Percentiles rank a stretch among this genome's conserved stretches.
Conservation (phyloP, 768 basidiomycete genomes). For the Amanita brunnescens region DNA sequence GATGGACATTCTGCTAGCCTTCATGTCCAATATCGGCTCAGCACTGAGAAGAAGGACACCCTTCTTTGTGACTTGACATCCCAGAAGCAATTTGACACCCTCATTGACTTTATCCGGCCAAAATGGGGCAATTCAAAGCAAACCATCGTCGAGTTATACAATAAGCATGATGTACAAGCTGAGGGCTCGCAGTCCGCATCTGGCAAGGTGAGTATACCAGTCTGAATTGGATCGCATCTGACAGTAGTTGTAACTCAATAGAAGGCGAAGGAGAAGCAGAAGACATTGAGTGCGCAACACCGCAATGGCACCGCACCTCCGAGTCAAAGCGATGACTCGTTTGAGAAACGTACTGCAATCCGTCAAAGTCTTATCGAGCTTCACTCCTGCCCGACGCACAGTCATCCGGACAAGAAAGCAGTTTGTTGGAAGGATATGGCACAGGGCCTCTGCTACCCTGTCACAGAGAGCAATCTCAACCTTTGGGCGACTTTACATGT, state of each 20-base stretch:
- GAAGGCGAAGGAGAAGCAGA: neutral
- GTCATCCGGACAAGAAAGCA: slow-evolving; percentile 2
- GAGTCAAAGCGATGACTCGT: slow-evolving; percentile 3
- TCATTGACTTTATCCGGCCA: slow-evolving; percentile 3
- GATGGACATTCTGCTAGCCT: neutral
- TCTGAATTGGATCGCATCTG: neutral
- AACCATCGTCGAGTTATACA: neutral
- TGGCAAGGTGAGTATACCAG: slow-evolving; percentile 3
- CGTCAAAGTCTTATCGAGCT: slow-evolving; percentile 3
- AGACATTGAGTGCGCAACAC: neutral
- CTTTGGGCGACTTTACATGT: slow-evolving; percentile 7
- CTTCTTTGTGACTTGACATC: slow-evolving; percentile 4
- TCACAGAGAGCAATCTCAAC: slow-evolving; percentile 7
- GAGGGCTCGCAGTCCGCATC: neutral
- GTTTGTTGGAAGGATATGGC: slow-evolving; percentile 4
- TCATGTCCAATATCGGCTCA: slow-evolving; percentile 6
- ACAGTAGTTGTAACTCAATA: neutral
- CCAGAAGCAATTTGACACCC: slow-evolving; percentile 3
- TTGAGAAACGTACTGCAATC: slow-evolving; percentile 2
- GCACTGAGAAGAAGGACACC: slow-evolving; percentile 8
- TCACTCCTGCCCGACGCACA: slow-evolving; percentile 4
- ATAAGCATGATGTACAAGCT: slow-evolving; percentile 1
- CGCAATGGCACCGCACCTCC: neutral
- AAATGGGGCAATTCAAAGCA: neutral
- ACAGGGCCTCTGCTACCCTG: slow-evolving; percentile 6